Percentiles rank a stretch among this genome's conserved stretches.
phyloP scores from a whole-genome alignment of 208 protist genomes.

The Angomonas deanei region DNA sequence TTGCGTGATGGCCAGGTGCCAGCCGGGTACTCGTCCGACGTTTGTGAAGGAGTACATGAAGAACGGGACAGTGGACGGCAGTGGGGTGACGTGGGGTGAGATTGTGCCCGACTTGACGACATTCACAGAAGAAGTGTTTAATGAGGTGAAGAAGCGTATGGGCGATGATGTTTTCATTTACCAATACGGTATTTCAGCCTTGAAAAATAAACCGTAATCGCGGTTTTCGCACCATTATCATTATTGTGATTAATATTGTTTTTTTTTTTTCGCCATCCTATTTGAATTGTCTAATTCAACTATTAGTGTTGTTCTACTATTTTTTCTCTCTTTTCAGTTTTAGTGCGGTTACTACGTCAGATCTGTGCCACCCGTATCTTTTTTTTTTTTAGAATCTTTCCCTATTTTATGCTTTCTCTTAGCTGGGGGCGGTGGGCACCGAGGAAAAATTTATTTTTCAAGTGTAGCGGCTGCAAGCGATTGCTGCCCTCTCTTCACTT shows the following conservation, averaged over 20 bases:
- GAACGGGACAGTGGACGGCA: conserved; percentile 40
- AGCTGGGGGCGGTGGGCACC: conserved; percentile 23
- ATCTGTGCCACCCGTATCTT: neutral
- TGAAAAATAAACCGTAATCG: neutral
- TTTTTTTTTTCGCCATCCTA: neutral
- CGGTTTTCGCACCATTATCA: neutral
- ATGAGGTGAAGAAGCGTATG: conserved; percentile 15
- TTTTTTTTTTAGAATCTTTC: conserved; percentile 8
- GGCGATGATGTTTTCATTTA: conserved; percentile 38
- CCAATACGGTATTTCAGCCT: conserved; percentile 11
- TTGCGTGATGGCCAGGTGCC: conserved; percentile 21
- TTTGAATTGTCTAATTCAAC: neutral
- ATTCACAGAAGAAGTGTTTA: conserved; percentile 35
- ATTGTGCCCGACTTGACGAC: conserved; percentile 27
- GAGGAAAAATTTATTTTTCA: conserved; percentile 61
- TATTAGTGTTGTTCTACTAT: neutral
- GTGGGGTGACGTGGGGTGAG: conserved; percentile 21
- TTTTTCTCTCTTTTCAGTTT: neutral
- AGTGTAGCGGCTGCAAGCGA: conserved; percentile 50
- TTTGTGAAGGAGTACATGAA: conserved; percentile 55
- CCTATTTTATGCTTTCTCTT: conserved; percentile 14
- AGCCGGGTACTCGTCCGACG: conserved; percentile 8
- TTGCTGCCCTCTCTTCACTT: conserved; percentile 75
- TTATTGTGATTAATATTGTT: neutral
- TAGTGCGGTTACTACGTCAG: neutral